Conservation (phyloP, 2,329 filamentous ascomycete species). For the Botrytis fabae region DNA sequence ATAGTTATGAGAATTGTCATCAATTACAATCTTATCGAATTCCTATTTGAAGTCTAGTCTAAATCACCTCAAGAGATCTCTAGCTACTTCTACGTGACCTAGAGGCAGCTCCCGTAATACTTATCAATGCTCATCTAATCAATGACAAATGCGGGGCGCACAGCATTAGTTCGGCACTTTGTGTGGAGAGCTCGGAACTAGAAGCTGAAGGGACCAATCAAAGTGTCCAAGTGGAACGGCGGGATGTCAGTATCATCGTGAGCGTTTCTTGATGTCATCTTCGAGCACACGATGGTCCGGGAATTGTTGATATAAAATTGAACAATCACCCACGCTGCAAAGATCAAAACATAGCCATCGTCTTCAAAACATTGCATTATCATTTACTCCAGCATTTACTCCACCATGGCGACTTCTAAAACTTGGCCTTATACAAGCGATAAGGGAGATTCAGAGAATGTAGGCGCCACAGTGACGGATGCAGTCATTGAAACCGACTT, state of each 20-base stretch:
- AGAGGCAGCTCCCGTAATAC: no score
- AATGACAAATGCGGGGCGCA: conserved; percentile 2
- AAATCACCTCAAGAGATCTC: no score
- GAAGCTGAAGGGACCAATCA: neutral
- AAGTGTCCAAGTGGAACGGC: neutral
- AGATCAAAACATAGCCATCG: neutral
- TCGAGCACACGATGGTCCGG: neutral
- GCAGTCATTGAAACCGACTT: conserved; percentile 45
- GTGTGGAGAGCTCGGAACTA: neutral
- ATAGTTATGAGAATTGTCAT: no score
- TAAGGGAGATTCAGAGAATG: neutral
- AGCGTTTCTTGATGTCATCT: neutral
- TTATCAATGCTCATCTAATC: conserved; percentile 13
- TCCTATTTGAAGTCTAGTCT: no score
- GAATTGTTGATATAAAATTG: neutral
- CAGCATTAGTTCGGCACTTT: neutral
- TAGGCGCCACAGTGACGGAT: neutral
- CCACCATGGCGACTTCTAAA: neutral
- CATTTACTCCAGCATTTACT: neutral
- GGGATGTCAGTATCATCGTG: neutral
- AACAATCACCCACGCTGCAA: neutral
- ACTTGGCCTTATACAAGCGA: conserved; percentile 16
- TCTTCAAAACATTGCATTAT: neutral
- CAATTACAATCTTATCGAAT: no score
- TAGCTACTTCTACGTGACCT: no score